Evolutionary conservation across 2,329 filamentous ascomycete genomes (phyloP), one percentile per base, ranked within the genome.

Genomic region (Verticillium nubilum): DNA sequence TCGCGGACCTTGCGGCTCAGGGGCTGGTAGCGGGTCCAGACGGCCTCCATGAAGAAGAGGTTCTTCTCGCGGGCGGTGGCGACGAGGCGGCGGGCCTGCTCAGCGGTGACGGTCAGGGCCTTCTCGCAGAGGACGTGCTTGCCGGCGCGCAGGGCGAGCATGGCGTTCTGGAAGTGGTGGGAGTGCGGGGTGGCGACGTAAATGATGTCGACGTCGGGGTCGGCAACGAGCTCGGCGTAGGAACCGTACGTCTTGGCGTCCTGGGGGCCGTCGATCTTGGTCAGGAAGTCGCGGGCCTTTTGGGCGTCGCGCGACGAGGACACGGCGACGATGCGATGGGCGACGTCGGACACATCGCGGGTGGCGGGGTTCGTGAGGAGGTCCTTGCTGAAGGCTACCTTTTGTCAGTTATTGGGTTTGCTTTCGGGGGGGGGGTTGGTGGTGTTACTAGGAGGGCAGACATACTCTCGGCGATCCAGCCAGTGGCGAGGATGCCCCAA

Each of bases 111-210:
- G 1, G 92, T 96, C 67, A 97, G 88, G 0, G 92, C 86, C 80
- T 97, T 97, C 75, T 97, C 92, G 73, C 92, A 96, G 33, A 97
- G 83, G 29, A 97, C 91, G 68, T 94, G 83, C 80, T 96, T 97
- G 68, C 91, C 90, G 7, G 89, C 90, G 65, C 91, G 84, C 42
- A 97, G 80, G 52, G 87, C 89, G n/a, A 96, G 83, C 85, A 92
- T 91, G 64, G 86, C 84, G 75, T 97, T 94, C 73, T 96, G 91
- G 78, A 93, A 96, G 78, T 97, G 92, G 73, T 96, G 92, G 67
- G 90, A 93, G 77, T 96, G 92, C 17, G 92, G 92, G 4, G 92
- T 96, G 26, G 91, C 92, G 59, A 97, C 85, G 74, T 96, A 97
- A 75, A 97, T 76, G 67, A 96, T 90, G 73, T 96, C 90, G 65